Percentiles rank a stretch among this genome's conserved stretches.
Evolutionary conservation across 108 stramenopile genomes (phyloP).

Genomic region (Hondaea fermentalgiana): DNA sequence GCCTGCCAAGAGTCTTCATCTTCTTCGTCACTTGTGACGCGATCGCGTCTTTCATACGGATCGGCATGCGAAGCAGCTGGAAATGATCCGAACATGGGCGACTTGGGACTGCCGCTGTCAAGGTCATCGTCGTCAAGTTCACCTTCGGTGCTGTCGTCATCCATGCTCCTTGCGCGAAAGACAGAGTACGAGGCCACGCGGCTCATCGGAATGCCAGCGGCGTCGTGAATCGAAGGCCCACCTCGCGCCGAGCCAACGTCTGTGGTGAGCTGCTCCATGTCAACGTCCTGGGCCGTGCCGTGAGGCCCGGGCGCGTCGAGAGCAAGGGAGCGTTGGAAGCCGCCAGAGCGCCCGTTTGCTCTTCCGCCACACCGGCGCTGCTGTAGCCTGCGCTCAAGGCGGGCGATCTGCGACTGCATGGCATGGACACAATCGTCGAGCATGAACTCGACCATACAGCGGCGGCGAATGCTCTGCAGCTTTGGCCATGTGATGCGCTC

Average conservation of each 20-base stretch:
- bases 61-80: no score
- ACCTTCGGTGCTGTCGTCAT: neutral
- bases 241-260: neutral
- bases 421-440: slow-evolving; percentile 39
- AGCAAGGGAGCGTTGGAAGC: neutral
- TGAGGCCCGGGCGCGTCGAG: neutral
- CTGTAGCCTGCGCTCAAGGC: neutral
- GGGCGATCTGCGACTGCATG: neutral
- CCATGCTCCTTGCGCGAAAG: neutral
- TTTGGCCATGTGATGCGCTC: slow-evolving; percentile 33
- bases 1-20: neutral
- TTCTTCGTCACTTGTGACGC: neutral
- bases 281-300: neutral
- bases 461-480: slow-evolving; percentile 19
- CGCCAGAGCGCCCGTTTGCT: neutral
- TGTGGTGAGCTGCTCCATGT: neutral
- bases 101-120: no score
- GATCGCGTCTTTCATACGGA: no score
- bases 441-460: slow-evolving; percentile 33
- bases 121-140: no score
- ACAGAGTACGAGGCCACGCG: neutral
- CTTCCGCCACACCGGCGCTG: neutral
- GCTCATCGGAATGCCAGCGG: neutral
- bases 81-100: no score
- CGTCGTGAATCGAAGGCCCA: neutral